Conservation (phyloP, 1,139 yeast species). For the Scheffersomyces titani region DNA sequence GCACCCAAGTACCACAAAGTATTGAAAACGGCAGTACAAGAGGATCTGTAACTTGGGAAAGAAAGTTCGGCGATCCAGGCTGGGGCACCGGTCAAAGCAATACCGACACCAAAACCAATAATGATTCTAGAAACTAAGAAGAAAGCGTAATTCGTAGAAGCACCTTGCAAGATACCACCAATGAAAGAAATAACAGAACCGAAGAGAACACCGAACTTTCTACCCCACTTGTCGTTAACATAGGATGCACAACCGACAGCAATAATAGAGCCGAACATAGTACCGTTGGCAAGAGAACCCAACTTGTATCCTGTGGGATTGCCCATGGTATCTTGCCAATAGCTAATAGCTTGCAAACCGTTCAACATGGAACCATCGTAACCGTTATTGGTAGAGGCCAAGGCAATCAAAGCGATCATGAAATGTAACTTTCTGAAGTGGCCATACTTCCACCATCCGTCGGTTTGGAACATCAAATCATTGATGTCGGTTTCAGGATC, state of each 20-base stretch:
- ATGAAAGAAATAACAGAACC: constrained; percentile 12
- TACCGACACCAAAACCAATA: constrained; percentile 43
- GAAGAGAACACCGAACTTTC: constrained; percentile 25
- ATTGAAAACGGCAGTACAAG: constrained; percentile 48
- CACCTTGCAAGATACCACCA: constrained; percentile 39
- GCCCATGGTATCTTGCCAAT: constrained; percentile 19
- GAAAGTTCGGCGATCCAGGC: constrained; percentile 43
- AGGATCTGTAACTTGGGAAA: constrained; percentile 51
- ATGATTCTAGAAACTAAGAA: constrained; percentile 40
- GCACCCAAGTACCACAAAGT: constrained; percentile 49
- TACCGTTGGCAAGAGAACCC: constrained; percentile 23
- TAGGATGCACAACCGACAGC: constrained; percentile 28
- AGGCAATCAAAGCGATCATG: constrained; percentile 16
- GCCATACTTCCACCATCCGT: constrained; percentile 12
- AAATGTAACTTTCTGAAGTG: constrained; percentile 10
- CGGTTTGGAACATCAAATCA: constrained; percentile 3
- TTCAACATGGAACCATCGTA: constrained; percentile 24
- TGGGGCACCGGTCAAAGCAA: constrained; percentile 40
- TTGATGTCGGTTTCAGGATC: constrained; percentile 5
- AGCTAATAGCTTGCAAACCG: constrained; percentile 19
- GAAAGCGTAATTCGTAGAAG: constrained; percentile 33
- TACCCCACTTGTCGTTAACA: constrained; percentile 48
- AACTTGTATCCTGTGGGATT: constrained; percentile 18
- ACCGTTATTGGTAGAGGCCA: constrained; percentile 22
- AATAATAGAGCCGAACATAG: constrained; percentile 21